A percentile compares a stretch with the other conserved stretches of the same genome.
Conservation (phyloP, 129 eudicot species). For the Flaveria trinervia region DNA sequence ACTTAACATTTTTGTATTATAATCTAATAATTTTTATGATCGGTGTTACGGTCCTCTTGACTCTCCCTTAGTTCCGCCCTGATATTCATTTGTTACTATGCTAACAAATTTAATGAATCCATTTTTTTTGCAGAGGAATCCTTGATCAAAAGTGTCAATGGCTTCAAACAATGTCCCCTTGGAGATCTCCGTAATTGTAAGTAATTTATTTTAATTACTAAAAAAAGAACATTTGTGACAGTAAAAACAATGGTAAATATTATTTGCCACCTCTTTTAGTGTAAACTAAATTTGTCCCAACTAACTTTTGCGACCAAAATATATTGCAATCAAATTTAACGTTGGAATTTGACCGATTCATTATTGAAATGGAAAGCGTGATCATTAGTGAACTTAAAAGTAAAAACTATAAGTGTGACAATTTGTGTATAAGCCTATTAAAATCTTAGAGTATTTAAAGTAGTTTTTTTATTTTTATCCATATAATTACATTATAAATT, state of each 20-base stretch:
- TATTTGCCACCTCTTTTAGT: not conserved
- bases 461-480: no score
- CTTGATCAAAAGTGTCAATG: constrained; percentile 48
- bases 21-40: no score
- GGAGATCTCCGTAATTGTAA: constrained; percentile 54
- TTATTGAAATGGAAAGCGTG: not conserved
- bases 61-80: not conserved
- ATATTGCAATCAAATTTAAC: not conserved
- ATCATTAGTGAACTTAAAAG: no score
- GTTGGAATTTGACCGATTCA: not conserved
- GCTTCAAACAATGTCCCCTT: constrained; percentile 40
- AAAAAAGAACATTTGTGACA: not conserved
- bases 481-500: no score
- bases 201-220: constrained; percentile 1
- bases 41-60: no score
- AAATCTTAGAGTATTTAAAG: no score
- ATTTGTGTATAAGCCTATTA: not conserved
- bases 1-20: no score
- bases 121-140: constrained; percentile 41
- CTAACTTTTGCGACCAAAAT: not conserved
- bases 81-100: not conserved
- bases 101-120: constrained; percentile 20
- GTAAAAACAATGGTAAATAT: not conserved
- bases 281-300: no score
- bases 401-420: no score